Evolutionary conservation across 2,329 filamentous ascomycete species (phyloP), one percentile per base, ranked within the genome.

Genomic region (Stagonosporopsis rhizophila): DNA sequence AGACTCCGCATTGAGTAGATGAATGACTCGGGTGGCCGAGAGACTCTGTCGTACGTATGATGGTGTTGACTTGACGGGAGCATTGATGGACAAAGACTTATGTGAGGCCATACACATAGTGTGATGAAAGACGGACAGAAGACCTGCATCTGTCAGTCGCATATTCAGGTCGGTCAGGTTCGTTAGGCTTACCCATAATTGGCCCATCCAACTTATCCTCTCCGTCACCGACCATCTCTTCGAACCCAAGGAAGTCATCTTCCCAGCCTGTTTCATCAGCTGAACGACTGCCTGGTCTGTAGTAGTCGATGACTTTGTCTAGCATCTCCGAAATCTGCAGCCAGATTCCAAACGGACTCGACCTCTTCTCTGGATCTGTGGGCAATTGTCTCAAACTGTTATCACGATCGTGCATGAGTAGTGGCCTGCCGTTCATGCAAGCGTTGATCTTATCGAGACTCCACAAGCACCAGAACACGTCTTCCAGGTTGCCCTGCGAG

Each of bases 81-180:
- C 77, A 52, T 77, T 69, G 56, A 77, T 75, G 6, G 74, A 75
- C 23, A 77, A 70, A 2, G 81, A 81, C 38, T 83, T 82, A 67
- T 84, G 83, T 3, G 83, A 84, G 2, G 84, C 75, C 64, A 86
- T 85, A 32, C 81, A 82, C 47, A 84, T 81, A 20, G 81, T 79
- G 62, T 85, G 81, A 56, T 86, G 85, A 67, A 82, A 85, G 2
- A 86, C 69, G 53, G 85, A 84, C 7, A 86, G 70, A 6, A 84
- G 75, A 14, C 77, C 80, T 81, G 20, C 50, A 64, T 40, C 54
- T 62, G 30, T 67, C 49, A 64, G 56, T 41, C n/a, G 6, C 3
- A 17, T 27, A 1, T n/a, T 15, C 4, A 45, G 5, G 6, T 14
- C 12, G 8, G 5, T 19, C 30, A 25, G 49, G 37, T 48, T 28